Base-by-base conservation (phyloP, 306 rosid genomes). In the Quercus cerris region DNA sequence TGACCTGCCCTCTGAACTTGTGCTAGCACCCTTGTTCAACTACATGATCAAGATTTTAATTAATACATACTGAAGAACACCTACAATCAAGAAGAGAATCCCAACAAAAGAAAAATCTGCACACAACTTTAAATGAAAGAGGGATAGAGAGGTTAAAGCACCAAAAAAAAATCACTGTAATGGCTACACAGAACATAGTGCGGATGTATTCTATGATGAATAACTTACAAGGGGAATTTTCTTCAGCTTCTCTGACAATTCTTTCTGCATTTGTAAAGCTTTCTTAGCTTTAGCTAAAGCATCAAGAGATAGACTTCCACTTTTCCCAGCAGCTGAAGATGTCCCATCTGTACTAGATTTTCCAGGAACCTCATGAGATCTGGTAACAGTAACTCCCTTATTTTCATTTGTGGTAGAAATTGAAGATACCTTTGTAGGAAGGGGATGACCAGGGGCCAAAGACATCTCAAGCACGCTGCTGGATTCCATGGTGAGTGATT, bases 291-390 rank as follows among this genome's bases (percentile, higher is more conserved):
- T 93, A 38, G 97, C 94, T 87, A 94, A 75, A 77, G 89, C 99
- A 79, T 85, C 99, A 81, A 88, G 82, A 85, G 95, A 87, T 57
- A 89, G 85, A 89, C 86, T 93, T 74, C 94, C 97, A 86, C 84
- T 81, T 87, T 84, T 94, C 83, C 97, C 99, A 90, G 97, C 97
- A 81, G 89, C 84, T 91, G 99, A 84, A 74, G 97, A 94, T 74
- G 97, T 81, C 88, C 99, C 99, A 93, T 94, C 99, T 94, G 99
- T 94, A 94, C 99, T 94, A 94, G 97, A 94, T 88, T 94, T 94
- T 94, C 99, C 99, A 93, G 90, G 90, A 94, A 90, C 99, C 99
- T 94, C 97, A 94, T 94, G 99, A 94, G 95, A 94, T 89, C 99
- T 85, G 98, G 84, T 88, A 93, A 88, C 91, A 93, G 93, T 91